These are phyloP conservation scores for Gaeumannomyces sp. DNA, from an alignment of 2,329 filamentous ascomycete species.

Conservation along the genomic window DNA sequence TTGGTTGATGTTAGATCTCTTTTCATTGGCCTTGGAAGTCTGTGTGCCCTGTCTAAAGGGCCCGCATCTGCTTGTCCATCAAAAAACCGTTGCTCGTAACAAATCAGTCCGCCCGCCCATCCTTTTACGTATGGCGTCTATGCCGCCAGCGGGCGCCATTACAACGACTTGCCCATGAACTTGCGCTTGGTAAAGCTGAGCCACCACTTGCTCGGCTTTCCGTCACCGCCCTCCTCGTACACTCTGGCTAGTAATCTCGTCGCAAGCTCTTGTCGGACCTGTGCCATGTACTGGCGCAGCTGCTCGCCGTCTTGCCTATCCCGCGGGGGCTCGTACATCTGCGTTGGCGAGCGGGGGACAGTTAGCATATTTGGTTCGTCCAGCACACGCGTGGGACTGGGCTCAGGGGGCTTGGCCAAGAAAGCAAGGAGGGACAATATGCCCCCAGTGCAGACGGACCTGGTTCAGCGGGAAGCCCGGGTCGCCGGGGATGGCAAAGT, in stretches of 20 bases:
- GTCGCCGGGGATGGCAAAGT: conserved; percentile 93
- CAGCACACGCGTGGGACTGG: background rate
- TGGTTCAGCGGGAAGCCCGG: conserved; percentile 91
- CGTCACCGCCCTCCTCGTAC: conserved; percentile 69
- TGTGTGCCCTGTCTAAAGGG: too few relatives aligned
- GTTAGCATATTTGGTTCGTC: background rate
- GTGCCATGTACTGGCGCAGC: conserved; percentile 80
- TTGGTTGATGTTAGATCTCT: background rate
- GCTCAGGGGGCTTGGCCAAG: background rate
- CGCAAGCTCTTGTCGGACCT: conserved; percentile 90
- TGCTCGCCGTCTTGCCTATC: conserved; percentile 87
- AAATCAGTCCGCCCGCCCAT: background rate
- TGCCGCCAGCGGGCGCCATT: conserved; percentile 18
- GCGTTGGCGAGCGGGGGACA: conserved; percentile 2
- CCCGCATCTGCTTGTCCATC: background rate
- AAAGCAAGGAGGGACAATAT: background rate
- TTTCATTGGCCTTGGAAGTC: background rate
- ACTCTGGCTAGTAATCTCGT: conserved; percentile 75
- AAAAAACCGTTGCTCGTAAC: background rate
- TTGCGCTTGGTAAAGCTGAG: conserved; percentile 98
- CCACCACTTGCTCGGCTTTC: conserved; percentile 84
- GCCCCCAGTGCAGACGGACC: conserved; percentile 31
- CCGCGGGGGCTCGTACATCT: conserved; percentile 83
- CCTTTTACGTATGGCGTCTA: background rate
- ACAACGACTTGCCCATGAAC: conserved; percentile 96